Percentiles rank a stretch among this genome's conserved stretches.
These are phyloP conservation scores for Volvariella surrecta DNA, from an alignment of 1,284 basidiomycete species.

Conservation along the genomic window DNA sequence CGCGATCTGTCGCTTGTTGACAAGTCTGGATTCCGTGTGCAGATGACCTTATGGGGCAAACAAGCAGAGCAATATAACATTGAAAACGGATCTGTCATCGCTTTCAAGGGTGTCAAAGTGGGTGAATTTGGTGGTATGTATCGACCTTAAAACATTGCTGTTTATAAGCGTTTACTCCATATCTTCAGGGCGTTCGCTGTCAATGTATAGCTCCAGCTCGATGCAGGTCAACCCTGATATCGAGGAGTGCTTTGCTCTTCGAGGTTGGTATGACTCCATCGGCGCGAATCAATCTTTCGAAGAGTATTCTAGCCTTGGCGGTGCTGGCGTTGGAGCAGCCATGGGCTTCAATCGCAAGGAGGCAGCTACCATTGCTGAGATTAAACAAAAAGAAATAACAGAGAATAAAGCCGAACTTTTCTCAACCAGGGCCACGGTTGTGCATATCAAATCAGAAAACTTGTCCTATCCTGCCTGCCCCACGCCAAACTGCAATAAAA, in stretches of 20 bases:
- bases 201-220: slow-evolving; percentile 42
- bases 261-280: slow-evolving; percentile 86
- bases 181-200: slow-evolving; percentile 48
- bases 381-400: slow-evolving; percentile 77
- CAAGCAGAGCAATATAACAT: slow-evolving; percentile 80
- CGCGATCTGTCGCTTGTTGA: slow-evolving; percentile 89
- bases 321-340: slow-evolving; percentile 24
- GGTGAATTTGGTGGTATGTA: slow-evolving; percentile 82
- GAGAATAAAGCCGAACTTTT: slow-evolving; percentile 77
- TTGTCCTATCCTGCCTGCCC: slow-evolving; percentile 91
- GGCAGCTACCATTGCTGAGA: slow-evolving; percentile 71
- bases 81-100: slow-evolving; percentile 59
- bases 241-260: slow-evolving; percentile 74
- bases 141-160: slow-evolving; percentile 4
- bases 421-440: slow-evolving; percentile 75
- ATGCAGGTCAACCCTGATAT: slow-evolving; percentile 89
- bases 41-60: slow-evolving; percentile 94
- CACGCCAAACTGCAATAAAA: slow-evolving; percentile 82
- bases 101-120: slow-evolving; percentile 94
- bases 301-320: slow-evolving; percentile 49
- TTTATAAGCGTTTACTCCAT: slow-evolving; percentile 29
- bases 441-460: slow-evolving; percentile 85
- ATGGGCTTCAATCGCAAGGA: slow-evolving; percentile 59
- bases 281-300: slow-evolving; percentile 62
- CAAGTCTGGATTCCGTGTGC: slow-evolving; percentile 71